Percentiles rank a stretch among this genome's conserved stretches.
These are phyloP conservation scores for Fraxinus americana DNA, from an alignment of 257 asterid species.

Conservation along the genomic window DNA sequence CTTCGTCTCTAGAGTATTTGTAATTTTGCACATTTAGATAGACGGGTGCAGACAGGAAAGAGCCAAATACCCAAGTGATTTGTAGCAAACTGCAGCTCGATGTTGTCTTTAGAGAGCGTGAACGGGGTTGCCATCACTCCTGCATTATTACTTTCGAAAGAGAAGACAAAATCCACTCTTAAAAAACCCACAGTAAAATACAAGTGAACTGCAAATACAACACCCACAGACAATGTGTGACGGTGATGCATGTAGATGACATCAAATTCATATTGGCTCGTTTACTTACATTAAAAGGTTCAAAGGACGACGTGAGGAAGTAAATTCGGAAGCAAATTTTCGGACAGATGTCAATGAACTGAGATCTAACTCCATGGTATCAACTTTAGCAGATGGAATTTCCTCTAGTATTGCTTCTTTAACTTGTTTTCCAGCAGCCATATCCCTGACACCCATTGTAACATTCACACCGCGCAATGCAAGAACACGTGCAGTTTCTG, in stretches of 20 bases:
- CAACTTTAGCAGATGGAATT: conserved; percentile 72
- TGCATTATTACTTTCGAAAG: conserved; percentile 69
- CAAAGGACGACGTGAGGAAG: conserved; percentile 64
- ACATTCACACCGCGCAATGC: conserved; percentile 82
- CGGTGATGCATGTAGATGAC: not conserved
- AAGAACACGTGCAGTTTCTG: conserved; percentile 87
- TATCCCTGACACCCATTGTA: conserved; percentile 71
- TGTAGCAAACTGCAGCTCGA: conserved; percentile 89
- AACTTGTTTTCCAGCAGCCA: conserved; percentile 56
- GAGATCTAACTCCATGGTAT: conserved; percentile 81
- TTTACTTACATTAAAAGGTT: conserved; percentile 74
- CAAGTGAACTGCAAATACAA: not conserved
- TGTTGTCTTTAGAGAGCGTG: conserved; percentile 70
- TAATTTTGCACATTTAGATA: not conserved
- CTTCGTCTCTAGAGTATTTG: too few relatives aligned
- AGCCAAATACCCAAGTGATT: conserved; percentile 67
- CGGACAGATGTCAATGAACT: conserved; percentile 71
- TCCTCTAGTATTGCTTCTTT: conserved; percentile 54
- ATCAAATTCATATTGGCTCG: not conserved
- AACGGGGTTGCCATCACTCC: conserved; percentile 80
- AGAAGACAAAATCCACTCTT: conserved; percentile 20
- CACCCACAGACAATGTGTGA: not conserved
- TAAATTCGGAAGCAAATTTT: conserved; percentile 66
- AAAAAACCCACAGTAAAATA: not conserved
- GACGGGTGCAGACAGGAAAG: not conserved